Base-by-base conservation (phyloP, 2,329 filamentous ascomycete genomes). In the Neonectria magnoliae region DNA sequence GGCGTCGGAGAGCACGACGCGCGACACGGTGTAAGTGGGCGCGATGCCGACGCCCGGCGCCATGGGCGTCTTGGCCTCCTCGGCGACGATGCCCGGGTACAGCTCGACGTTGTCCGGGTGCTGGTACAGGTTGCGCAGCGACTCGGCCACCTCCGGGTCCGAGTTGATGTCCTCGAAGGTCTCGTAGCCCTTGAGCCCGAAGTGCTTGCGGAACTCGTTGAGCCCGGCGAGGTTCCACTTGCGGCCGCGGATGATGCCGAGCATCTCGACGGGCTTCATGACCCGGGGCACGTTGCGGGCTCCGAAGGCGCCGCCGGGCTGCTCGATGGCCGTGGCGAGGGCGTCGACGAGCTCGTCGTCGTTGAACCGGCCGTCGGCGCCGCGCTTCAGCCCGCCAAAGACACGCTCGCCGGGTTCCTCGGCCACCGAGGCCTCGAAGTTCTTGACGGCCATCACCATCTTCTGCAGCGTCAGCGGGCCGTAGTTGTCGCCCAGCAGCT, bases 181-280 rank as follows among this genome's bases (percentile, higher is more conserved):
- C 22, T 90, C 87, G 74, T 97, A 90, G 0, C 88, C 86, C 78
- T 92, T 91, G 6, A 97, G 82, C 2, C 90, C 89, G 71, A 95
- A 94, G 80, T 94, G 92, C 76, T 91, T 90, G 57, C 93, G 87
- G 83, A 96, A 97, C 81, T 96, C 93, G 74, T 97, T 97, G 65
- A 97, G 82, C 0, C 91, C 90, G 0, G 91, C 90, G 9, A 93
- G 80, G 65, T 93, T 90, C 93, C 93, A 97, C 60, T 86, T 85
- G 50, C 93, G 85, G 4, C 91, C 88, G 66, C 94, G 92, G 52
- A 93, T 83, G 62, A 97, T 96, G 47, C 92, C 93, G 7, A 96
- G 82, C 38, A 96, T 91, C 77, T 96, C 93, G 16, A 96, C 87
- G 1, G 90, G 88, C 68, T 89, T 88, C 83, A 97, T 87, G 31